Conservation (phyloP, 2,329 filamentous ascomycete species). For the Helminthosporium solani region DNA sequence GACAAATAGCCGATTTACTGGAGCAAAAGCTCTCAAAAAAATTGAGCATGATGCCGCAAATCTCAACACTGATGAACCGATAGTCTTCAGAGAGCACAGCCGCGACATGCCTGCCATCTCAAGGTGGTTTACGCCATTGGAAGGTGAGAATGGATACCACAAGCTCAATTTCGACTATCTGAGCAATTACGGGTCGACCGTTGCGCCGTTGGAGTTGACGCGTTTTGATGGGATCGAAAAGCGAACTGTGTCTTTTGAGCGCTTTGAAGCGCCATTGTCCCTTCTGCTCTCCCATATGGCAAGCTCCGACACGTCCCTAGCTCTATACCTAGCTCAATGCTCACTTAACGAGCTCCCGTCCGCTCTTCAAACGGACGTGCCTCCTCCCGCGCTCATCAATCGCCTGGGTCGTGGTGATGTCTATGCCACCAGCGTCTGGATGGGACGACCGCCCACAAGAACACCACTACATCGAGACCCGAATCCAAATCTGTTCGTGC, state of each 20-base stretch:
- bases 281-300: constrained; percentile 62
- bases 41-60: constrained; percentile 8
- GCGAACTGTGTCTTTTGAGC: constrained; percentile 52
- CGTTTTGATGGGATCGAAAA: constrained; percentile 12
- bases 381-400: constrained; percentile 64
- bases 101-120: constrained; percentile 26
- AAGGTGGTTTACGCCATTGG: constrained; percentile 32
- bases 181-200: constrained; percentile 47
- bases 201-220: constrained; percentile 63
- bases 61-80: constrained; percentile 23
- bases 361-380: constrained; percentile 64
- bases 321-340: constrained; percentile 86
- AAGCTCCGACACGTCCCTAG: constrained; percentile 30
- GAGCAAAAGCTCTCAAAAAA: constrained; percentile 9
- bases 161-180: constrained; percentile 29
- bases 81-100: constrained; percentile 25
- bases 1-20: constrained; percentile 9
- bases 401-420: constrained; percentile 73
- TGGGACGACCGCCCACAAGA: constrained; percentile 81
- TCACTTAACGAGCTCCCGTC: constrained; percentile 68
- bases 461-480: constrained; percentile 91
- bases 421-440: constrained; percentile 86
- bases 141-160: constrained; percentile 2
- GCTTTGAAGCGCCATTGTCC: constrained; percentile 61
- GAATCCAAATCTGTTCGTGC: constrained; percentile 89